Evolutionary conservation across 768 basidiomycete species (phyloP), one percentile per base, ranked within the genome.

Genomic region (Podaxis carcinomalis): DNA sequence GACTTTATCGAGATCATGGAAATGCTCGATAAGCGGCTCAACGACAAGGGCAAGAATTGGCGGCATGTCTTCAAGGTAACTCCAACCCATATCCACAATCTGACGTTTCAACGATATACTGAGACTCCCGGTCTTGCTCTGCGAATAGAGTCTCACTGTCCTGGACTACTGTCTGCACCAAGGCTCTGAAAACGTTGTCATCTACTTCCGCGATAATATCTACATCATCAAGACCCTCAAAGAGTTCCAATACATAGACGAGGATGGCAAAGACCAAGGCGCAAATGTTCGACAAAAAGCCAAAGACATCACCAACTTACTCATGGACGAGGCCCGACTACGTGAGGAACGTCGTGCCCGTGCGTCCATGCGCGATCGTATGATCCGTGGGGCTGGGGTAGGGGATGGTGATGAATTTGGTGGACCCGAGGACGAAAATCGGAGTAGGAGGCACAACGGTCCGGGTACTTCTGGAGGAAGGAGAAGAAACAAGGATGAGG

Each of bases 1-100:
- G 95, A 98, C 69, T 99, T 99, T 72, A 94, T 98, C 11, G 97
- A 99, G 77, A 93, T 99, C 69, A 98, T 99, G 94, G 97, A 99
- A 79, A 97, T 98, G 93, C 82, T 99, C 52, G 97, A 98, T 76
- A 98, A 99, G 76, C 87, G 97, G 55, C 78, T 99, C 63, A 95
- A 95, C 67, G 97, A 99, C 78, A 98, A 97, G 80, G 97, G 97
- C 39, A 98, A 98, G 85, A 98, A 98, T 69, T 99, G 97, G 97
- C 84, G 96, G 56, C 97, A 99, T 79, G 96, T 98, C 61, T 98
- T 97, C 85, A 98, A 98, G 83, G 93, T 88, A 54, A 5, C 16
- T 40, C 32, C 21, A 23, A 47, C 37, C 46, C n/a, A 35, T 36
- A 11, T 54, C 36, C 42, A 25, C 35, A 40, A 50, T 49, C 28